A percentile compares a stretch with the other conserved stretches of the same genome.
These are phyloP conservation scores for Dacryopinax primogenitus DNA, from an alignment of 768 basidiomycete genomes.

Conservation along the genomic window DNA sequence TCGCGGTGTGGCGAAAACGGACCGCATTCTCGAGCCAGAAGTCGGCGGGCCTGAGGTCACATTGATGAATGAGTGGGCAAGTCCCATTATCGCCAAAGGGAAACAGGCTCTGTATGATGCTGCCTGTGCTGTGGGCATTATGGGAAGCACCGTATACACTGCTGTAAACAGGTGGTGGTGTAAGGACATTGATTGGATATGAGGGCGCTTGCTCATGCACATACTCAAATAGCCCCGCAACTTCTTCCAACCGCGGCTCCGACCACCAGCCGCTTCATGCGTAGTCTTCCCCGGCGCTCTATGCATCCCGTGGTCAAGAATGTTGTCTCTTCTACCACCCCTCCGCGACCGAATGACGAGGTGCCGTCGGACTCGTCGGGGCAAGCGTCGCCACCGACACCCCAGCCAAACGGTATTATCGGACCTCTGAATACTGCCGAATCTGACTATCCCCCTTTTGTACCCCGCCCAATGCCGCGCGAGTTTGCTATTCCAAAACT, in stretches of 20 bases:
- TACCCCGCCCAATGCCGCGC: background rate
- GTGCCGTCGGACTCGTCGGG: background rate
- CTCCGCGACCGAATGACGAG: background rate
- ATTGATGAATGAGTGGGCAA: background rate
- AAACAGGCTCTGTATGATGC: background rate
- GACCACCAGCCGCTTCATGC: background rate
- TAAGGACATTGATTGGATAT: too few species aligned
- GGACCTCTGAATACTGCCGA: background rate
- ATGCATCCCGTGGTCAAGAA: background rate
- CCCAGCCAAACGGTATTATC: background rate
- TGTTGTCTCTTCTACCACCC: background rate
- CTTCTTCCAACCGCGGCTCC: too few species aligned
- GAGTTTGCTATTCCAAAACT: background rate
- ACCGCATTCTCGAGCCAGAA: background rate
- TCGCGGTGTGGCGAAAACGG: background rate
- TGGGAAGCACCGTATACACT: too few species aligned
- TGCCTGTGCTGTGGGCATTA: background rate
- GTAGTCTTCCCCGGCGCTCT: background rate
- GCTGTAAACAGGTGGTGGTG: background rate
- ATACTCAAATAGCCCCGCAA: too few species aligned
- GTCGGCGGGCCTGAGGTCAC: too few species aligned
- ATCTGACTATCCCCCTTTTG: background rate
- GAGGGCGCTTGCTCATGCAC: too few species aligned
- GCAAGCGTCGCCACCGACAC: background rate
- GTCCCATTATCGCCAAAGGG: background rate